These are phyloP conservation scores for Herpetomonas muscarum DNA, from an alignment of 208 protist genomes.

Conservation along the genomic window DNA sequence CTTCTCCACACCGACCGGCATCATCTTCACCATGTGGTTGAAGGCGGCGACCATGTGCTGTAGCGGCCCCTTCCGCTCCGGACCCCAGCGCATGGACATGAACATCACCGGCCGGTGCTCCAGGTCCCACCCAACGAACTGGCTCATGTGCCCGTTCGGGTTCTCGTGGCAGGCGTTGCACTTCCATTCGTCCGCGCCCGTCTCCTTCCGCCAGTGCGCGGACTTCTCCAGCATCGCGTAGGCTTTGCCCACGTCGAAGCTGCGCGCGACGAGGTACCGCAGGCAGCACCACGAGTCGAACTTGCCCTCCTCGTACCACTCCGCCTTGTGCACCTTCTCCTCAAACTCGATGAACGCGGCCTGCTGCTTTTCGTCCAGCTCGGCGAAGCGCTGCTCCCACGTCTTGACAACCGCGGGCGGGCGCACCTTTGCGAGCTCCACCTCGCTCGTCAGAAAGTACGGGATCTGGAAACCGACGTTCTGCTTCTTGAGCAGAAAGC, in stretches of 20 bases:
- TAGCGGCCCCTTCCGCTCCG: conserved; percentile 67
- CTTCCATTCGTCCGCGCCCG: conserved; percentile 37
- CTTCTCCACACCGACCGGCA: conserved; percentile 83
- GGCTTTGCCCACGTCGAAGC: conserved; percentile 58
- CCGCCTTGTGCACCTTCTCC: conserved; percentile 29
- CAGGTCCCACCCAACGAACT: conserved; percentile 81
- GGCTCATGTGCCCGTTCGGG: conserved; percentile 70
- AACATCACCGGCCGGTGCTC: conserved; percentile 73
- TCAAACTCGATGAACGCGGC: conserved; percentile 26
- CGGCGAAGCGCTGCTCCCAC: conserved; percentile 55
- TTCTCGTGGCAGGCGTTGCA: conserved; percentile 58
- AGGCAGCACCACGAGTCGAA: conserved; percentile 61
- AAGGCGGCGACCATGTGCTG: conserved; percentile 63
- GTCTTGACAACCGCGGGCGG: conserved; percentile 75
- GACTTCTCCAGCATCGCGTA: conserved; percentile 64
- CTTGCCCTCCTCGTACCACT: conserved; percentile 56
- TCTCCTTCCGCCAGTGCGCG: conserved; percentile 65
- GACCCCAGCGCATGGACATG: conserved; percentile 83
- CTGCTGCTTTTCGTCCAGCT: conserved; percentile 45
- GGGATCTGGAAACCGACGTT: conserved; percentile 79
- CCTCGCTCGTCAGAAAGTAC: conserved; percentile 58
- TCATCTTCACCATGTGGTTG: conserved; percentile 64
- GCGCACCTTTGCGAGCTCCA: conserved; percentile 52
- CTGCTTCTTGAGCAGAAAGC: conserved; percentile 66
- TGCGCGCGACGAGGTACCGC: conserved; percentile 70